Conservation (phyloP, 345 rosid genomes). For the Arabidopsis arenosa region DNA sequence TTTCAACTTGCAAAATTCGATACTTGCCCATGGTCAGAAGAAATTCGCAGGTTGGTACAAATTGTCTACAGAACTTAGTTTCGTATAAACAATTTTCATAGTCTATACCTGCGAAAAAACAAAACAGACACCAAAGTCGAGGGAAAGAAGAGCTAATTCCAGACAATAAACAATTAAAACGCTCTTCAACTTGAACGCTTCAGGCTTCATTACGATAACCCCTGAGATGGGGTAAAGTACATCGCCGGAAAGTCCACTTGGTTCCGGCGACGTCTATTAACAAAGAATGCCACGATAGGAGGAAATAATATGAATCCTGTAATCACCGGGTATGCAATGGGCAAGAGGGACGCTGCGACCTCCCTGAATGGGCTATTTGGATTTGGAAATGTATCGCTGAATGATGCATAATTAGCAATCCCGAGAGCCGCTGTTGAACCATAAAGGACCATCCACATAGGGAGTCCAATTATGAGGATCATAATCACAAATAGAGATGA, state of each 20-base stretch:
- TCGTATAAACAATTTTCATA: too few species aligned
- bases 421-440: constrained; percentile 19
- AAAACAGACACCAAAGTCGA: background rate
- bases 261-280: background rate
- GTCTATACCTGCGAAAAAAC: background rate
- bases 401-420: constrained; percentile 3
- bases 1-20: background rate
- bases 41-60: background rate
- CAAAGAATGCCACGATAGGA: constrained; percentile 2
- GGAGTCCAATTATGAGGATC: constrained; percentile 34
- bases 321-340: background rate
- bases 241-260: constrained; percentile 11
- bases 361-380: background rate
- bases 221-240: background rate
- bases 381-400: background rate
- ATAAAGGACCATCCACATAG: constrained; percentile 22
- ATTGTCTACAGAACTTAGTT: background rate
- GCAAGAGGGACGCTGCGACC: background rate
- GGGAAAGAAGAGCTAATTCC: background rate
- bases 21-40: background rate
- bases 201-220: background rate
- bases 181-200: background rate
- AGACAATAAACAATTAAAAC: background rate
- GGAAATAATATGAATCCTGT: background rate
- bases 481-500: constrained; percentile 31